Conservation (phyloP, 2,329 filamentous ascomycete genomes). For the Calonectria pteridis region DNA sequence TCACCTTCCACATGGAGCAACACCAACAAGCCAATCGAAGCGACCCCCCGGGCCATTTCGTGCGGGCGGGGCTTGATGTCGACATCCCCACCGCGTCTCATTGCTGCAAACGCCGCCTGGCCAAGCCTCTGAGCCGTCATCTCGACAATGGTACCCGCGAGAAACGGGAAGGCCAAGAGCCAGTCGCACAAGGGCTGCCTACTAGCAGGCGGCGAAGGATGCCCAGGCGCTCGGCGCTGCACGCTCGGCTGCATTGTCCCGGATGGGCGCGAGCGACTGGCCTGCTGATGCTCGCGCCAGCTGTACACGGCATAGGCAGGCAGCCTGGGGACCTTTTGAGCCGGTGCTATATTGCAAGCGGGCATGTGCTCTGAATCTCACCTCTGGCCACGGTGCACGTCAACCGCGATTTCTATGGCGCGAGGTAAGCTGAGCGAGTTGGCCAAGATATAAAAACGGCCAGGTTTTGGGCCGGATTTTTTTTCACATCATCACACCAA, state of each 20-base stretch:
- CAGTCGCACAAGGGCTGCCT: not conserved
- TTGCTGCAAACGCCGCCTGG: not conserved
- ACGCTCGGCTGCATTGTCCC: conserved; percentile 16
- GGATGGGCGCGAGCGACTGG: not conserved
- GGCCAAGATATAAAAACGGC: not conserved
- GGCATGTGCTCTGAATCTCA: not conserved
- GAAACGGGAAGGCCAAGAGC: conserved; percentile 18
- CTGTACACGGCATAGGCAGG: not conserved
- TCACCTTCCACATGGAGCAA: conserved; percentile 42
- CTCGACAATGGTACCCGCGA: not conserved
- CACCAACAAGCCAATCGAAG: not conserved
- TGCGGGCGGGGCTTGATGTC: conserved; percentile 25
- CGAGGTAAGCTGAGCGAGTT: not conserved
- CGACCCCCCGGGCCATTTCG: conserved; percentile 11
- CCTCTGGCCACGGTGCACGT: not conserved
- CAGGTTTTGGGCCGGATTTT: no score
- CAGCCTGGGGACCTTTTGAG: not conserved
- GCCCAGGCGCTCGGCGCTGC: not conserved
- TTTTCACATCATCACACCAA: not conserved
- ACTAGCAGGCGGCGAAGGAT: not conserved
- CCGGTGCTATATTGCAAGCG: not conserved
- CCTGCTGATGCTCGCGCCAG: not conserved
- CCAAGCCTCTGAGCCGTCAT: conserved; percentile 8
- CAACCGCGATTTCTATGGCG: conserved; percentile 16
- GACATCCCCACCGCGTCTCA: conserved; percentile 21